Conservation (phyloP, 495 filamentous ascomycete genomes). For the Aspergillus asperescens region DNA sequence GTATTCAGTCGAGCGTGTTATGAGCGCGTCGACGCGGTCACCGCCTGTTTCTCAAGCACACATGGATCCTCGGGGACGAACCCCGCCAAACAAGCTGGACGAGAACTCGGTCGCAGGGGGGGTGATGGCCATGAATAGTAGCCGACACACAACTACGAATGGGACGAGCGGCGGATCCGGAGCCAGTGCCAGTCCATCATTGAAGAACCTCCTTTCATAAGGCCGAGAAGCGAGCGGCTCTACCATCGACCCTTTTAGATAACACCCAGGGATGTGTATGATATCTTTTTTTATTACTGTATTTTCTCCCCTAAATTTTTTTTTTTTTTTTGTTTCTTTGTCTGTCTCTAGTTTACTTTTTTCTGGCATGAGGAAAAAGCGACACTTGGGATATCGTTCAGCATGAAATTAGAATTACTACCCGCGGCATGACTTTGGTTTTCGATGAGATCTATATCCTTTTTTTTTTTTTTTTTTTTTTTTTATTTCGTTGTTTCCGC, state of each 20-base stretch:
- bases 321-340: conserved; percentile 18
- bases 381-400: conserved; percentile 21
- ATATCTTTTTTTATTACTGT: conserved; percentile 20
- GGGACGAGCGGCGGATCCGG: conserved; percentile 34
- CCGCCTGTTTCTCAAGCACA: conserved; percentile 35
- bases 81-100: conserved; percentile 32
- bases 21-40: conserved; percentile 34
- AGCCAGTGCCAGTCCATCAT: conserved; percentile 70
- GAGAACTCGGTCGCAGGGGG: conserved; percentile 27
- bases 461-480: conserved; percentile 1
- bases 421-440: not conserved
- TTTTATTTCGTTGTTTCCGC: not conserved
- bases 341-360: conserved; percentile 18
- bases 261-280: conserved; percentile 15
- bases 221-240: conserved; percentile 3
- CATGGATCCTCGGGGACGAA: conserved; percentile 31
- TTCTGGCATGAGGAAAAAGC: conserved; percentile 21
- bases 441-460: not conserved
- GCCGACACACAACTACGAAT: conserved; percentile 31
- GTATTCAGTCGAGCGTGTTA: conserved; percentile 34
- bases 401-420: conserved; percentile 19
- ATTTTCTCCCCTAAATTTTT: too few species aligned
- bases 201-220: conserved; percentile 69
- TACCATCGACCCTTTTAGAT: conserved; percentile 19
- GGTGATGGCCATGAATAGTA: conserved; percentile 22